Conservation (phyloP, 2,329 filamentous ascomycete species). For the Zopfia rhizophila region DNA sequence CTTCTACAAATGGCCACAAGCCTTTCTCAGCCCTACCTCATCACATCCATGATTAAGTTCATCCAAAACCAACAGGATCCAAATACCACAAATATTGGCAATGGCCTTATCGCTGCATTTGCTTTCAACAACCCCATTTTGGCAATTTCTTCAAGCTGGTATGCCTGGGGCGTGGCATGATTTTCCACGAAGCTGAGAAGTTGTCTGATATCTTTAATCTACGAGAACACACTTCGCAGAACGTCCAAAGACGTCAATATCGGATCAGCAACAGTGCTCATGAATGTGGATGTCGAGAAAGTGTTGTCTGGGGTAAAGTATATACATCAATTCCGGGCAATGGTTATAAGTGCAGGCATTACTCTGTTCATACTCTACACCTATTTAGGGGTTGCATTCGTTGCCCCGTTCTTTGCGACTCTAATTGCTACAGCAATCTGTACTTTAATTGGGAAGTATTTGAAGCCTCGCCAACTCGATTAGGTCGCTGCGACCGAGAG, state of each 20-base stretch:
- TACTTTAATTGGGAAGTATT: conserved; percentile 22
- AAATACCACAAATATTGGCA: conserved; percentile 28
- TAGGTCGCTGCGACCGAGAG: conserved; percentile 34
- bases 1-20: conserved; percentile 27
- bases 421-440: conserved; percentile 20
- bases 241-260: conserved; percentile 26
- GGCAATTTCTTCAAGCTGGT: conserved; percentile 36
- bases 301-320: conserved; percentile 26
- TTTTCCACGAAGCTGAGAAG: conserved; percentile 35
- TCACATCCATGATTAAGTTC: conserved; percentile 32
- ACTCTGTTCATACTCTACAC: conserved; percentile 37
- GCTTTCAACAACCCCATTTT: conserved; percentile 32
- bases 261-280: conserved; percentile 35
- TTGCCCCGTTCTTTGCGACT: conserved; percentile 33
- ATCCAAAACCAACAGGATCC: conserved; percentile 22
- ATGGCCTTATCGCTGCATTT: conserved; percentile 37
- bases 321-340: conserved; percentile 39
- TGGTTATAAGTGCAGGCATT: conserved; percentile 25
- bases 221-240: conserved; percentile 33
- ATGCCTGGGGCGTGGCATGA: conserved; percentile 31
- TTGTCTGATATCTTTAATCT: conserved; percentile 36
- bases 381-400: conserved; percentile 33
- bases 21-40: conserved; percentile 38
- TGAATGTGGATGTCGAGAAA: conserved; percentile 45
- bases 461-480: conserved; percentile 26